Base-by-base conservation (phyloP, 371 early-diverging fungal genomes). In the Zychaea mexicana region DNA sequence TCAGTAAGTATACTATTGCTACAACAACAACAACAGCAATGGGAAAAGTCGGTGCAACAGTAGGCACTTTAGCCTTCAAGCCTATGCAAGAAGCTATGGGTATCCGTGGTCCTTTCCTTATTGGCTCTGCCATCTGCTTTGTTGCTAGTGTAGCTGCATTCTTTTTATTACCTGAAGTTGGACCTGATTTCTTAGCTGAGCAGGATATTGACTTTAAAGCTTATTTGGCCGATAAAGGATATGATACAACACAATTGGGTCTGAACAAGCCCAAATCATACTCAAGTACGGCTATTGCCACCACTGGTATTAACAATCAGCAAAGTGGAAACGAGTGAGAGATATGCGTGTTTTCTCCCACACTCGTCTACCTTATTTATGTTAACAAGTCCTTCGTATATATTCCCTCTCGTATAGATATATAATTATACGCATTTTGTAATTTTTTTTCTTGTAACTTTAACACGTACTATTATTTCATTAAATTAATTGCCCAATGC, bases 21-120 rank as follows among this genome's bases (percentile, higher is more conserved):
- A n/a, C n/a, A n/a, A n/a, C n/a, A n/a, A n/a, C n/a, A n/a, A 36
- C 38, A 31, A 31, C 62, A 67, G 81, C 84, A 27, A 52, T 79
- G 13, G 84, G 84, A 21, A 83, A 83, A 66, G 74, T 78, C n/a
- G 84, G 84, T 47, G 84, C 84, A n/a, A 73, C 80, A 0, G 69
- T 82, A 8, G 82, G 82, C 31, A 79, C 78, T 0, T 62, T 77
- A 6, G 76, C 76, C 0, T 79, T 77, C 63, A 59, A 62, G 2
- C 82, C 79, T 3, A 74, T 82, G 74, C 72, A 76, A 57, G 62
- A 74, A 6, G 56, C 72, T 9, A 73, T 74, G 71, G 72, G 70
- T 2, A 59, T 62, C 21, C 70, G 74, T 27, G 79, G 79, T 2
- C 75, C 77, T 3, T 79, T 82, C 33, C 60, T 78, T 15, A 67